Evolutionary conservation across 805 yeast species (phyloP).

Genomic region (Starmerella apicola): DNA sequence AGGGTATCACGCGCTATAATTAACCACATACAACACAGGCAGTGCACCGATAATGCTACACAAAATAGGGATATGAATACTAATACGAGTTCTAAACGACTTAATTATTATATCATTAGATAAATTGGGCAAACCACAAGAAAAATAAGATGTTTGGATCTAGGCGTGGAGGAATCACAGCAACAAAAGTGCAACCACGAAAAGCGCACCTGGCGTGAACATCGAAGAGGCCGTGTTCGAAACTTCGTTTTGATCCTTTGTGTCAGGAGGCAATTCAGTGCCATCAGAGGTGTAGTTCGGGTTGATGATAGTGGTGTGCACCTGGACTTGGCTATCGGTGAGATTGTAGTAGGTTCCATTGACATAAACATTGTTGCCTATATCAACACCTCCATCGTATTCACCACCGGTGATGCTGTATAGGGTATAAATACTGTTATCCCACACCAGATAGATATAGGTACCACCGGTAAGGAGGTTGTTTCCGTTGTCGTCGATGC

Average conservation of each 20-base stretch:
- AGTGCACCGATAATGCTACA: too few relatives aligned
- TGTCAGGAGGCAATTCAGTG: background rate
- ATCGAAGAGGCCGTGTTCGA: too few relatives aligned
- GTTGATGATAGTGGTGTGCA: background rate
- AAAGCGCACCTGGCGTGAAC: too few relatives aligned
- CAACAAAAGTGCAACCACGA: too few relatives aligned
- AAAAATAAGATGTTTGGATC: too few relatives aligned
- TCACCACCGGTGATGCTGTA: background rate
- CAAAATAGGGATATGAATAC: too few relatives aligned
- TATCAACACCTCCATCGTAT: background rate
- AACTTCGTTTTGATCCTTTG: background rate
- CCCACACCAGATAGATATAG: background rate
- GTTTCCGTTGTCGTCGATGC: background rate
- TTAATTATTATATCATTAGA: too few relatives aligned
- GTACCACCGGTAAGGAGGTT: background rate
- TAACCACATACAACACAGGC: too few relatives aligned
- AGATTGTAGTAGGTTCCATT: background rate
- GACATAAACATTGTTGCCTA: background rate
- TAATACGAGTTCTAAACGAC: too few relatives aligned
- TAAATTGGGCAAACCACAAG: too few relatives aligned
- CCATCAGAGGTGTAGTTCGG: conserved; percentile 1
- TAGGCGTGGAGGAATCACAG: too few relatives aligned
- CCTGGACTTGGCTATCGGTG: background rate
- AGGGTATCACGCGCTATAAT: too few relatives aligned
- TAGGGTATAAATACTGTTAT: background rate